Evolutionary conservation across 164 flowering plant species (phyloP).

Genomic region (Euptelea pleiosperma): DNA sequence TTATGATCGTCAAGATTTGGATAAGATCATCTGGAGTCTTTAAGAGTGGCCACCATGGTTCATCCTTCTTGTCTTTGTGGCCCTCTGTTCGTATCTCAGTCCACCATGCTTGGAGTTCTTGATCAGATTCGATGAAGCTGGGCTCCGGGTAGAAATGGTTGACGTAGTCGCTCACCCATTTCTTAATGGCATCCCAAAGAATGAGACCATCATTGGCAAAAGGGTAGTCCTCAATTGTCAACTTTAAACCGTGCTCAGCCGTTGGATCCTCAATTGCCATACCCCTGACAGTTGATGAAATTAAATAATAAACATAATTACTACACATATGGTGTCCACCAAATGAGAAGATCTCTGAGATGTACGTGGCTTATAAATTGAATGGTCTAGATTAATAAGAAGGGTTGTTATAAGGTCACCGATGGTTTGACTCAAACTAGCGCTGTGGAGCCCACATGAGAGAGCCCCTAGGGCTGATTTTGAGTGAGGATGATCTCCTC

Average conservation of each 20-base stretch:
- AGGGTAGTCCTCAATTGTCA: conserved; percentile 69
- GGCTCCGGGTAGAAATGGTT: conserved; percentile 46
- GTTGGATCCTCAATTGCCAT: conserved; percentile 70
- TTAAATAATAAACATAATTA: no score
- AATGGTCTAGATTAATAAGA: no score
- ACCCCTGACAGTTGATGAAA: no score
- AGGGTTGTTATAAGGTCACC: no score
- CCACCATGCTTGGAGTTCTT: conserved; percentile 86
- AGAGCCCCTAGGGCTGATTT: no score
- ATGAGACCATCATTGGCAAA: conserved; percentile 72
- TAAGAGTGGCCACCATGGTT: conserved; percentile 79
- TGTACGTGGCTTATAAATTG: no score
- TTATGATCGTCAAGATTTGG: conserved; percentile 48
- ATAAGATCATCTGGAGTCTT: conserved; percentile 45
- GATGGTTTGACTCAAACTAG: no score
- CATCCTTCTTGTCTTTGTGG: conserved; percentile 73
- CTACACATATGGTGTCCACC: no score
- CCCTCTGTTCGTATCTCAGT: conserved; percentile 58
- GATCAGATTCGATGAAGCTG: conserved; percentile 33
- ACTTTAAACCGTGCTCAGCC: conserved; percentile 62
- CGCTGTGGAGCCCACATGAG: no score
- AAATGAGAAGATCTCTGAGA: no score
- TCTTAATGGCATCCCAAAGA: conserved; percentile 55
- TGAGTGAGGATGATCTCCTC: no score
- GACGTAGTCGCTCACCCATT: conserved; percentile 68